phyloP scores from a whole-genome alignment of 2,329 filamentous ascomycete genomes.

The Fusarium sublunatum region DNA sequence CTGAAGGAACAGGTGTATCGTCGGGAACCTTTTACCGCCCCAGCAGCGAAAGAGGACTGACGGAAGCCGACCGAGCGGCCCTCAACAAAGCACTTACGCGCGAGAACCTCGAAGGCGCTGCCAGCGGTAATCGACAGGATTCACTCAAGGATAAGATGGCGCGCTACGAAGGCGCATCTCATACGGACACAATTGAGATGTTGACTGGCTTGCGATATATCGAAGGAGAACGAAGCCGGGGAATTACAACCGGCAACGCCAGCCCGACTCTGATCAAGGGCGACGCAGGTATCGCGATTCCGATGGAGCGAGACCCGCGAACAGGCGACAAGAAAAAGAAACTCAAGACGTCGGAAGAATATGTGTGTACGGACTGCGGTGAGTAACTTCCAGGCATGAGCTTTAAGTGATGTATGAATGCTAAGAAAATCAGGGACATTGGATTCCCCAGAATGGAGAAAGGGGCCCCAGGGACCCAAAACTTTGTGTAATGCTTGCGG shows the following conservation, averaged over 20 bases:
- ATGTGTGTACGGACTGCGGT: constrained; percentile 95
- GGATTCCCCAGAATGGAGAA: constrained; percentile 95
- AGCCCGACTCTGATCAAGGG: constrained; percentile 85
- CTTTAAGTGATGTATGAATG: background rate
- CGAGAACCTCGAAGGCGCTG: constrained; percentile 81
- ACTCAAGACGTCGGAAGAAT: constrained; percentile 84
- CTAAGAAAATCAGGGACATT: constrained; percentile 69
- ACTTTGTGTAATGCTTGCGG: constrained; percentile 97
- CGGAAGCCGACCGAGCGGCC: constrained; percentile 72
- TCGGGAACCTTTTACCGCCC: constrained; percentile 48
- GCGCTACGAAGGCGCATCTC: constrained; percentile 78
- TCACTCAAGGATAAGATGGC: constrained; percentile 88
- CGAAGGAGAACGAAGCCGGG: constrained; percentile 87
- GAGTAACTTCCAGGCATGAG: constrained; percentile 47
- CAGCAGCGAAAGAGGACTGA: constrained; percentile 63
- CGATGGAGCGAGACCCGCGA: constrained; percentile 79
- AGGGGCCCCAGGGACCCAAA: constrained; percentile 91
- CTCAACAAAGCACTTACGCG: constrained; percentile 78
- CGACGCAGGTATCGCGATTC: constrained; percentile 87
- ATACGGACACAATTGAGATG: constrained; percentile 91
- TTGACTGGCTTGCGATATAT: constrained; percentile 88
- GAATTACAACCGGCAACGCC: constrained; percentile 86
- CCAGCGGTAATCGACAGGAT: constrained; percentile 73
- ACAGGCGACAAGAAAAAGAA: constrained; percentile 88
- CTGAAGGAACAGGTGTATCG: constrained; percentile 58